Evolutionary conservation across 306 rosid species (phyloP), one percentile per base, ranked within the genome.

Genomic region (Hylodesmum podocarpum): DNA sequence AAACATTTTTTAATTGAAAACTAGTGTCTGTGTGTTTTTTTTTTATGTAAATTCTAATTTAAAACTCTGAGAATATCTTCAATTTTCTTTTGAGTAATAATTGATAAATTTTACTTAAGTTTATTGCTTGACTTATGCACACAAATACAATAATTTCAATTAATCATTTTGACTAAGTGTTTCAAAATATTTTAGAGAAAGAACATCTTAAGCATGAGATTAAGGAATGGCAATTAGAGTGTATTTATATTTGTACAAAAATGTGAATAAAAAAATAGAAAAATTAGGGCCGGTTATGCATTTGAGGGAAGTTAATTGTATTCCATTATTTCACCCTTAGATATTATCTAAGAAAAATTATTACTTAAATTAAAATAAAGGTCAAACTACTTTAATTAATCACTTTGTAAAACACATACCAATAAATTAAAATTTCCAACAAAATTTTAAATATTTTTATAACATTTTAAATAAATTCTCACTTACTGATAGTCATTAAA

Each of bases 181-280:
- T 61, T 58, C 4, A 1, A 13, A 43, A 61, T 25, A 43, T n/a
- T 24, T 1, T 5, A 29, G 43, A 59, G 59, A 24, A 16, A n/a
- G n/a, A 58, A 6, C 5, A 18, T 8, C 10, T 44, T 61, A 51
- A 13, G 6, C 16, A 8, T 3, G 25, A 39, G 53, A 72, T 55
- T 39, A 75, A 75, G 29, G 80, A 76, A 66, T 28, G 14, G 13
- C 16, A 40, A 39, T 41, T 37, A 39, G 21, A 66, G 21, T 13
- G 64, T 50, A 66, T 33, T 75, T 75, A 25, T 36, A 21, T 58
- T 36, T 58, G n/a, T 58, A 22, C 4, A 61, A 24, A 68, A 70
- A 69, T 29, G 5, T 4, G 18, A 34, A 25, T 53, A 2, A 19
- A 1, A 28, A 29, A 66, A 3, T 1, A 8, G 22, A 78, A 68